Percentiles rank a stretch among this genome's conserved stretches.
Conservation (phyloP, 768 basidiomycete genomes). For the Termitomyces sp. region DNA sequence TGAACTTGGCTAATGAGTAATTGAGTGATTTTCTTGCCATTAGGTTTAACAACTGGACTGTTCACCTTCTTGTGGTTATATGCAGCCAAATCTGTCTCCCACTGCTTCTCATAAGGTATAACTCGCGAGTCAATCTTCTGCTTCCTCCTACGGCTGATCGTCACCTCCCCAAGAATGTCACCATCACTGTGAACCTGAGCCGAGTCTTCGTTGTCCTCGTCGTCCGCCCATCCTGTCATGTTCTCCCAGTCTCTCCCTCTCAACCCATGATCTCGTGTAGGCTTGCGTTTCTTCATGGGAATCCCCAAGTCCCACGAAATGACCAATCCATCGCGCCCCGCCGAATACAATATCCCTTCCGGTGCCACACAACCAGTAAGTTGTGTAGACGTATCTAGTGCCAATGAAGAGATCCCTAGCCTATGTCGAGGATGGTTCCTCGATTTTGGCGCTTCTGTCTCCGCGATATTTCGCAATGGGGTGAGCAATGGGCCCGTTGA, state of each 20-base stretch:
- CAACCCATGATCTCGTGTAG: slow-evolving; percentile 22
- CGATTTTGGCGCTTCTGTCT: slow-evolving; percentile 21
- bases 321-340: slow-evolving; percentile 84
- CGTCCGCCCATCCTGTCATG: slow-evolving; percentile 83
- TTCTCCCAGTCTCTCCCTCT: slow-evolving; percentile 56
- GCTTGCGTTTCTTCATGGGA: slow-evolving; percentile 48
- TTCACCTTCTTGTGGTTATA: slow-evolving; percentile 46
- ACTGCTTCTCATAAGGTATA: slow-evolving; percentile 66
- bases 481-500: slow-evolving; percentile 66
- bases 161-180: slow-evolving; percentile 74
- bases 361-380: slow-evolving; percentile 64
- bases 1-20: slow-evolving; percentile 41
- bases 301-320: slow-evolving; percentile 85
- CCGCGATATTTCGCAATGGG: slow-evolving; percentile 23
- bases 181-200: slow-evolving; percentile 58
- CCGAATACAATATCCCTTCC: slow-evolving; percentile 87
- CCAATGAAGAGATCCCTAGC: slow-evolving; percentile 83
- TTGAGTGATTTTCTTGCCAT: neutral
- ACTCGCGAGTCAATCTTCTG: slow-evolving; percentile 34
- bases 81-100: slow-evolving; percentile 69
- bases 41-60: neutral
- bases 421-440: slow-evolving; percentile 73
- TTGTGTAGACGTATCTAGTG: slow-evolving; percentile 79
- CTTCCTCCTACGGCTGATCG: slow-evolving; percentile 24
- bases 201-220: slow-evolving; percentile 60